These are phyloP conservation scores for Diaporthe citrichinensis DNA, from an alignment of 2,329 filamentous ascomycete species.

Conservation along the genomic window DNA sequence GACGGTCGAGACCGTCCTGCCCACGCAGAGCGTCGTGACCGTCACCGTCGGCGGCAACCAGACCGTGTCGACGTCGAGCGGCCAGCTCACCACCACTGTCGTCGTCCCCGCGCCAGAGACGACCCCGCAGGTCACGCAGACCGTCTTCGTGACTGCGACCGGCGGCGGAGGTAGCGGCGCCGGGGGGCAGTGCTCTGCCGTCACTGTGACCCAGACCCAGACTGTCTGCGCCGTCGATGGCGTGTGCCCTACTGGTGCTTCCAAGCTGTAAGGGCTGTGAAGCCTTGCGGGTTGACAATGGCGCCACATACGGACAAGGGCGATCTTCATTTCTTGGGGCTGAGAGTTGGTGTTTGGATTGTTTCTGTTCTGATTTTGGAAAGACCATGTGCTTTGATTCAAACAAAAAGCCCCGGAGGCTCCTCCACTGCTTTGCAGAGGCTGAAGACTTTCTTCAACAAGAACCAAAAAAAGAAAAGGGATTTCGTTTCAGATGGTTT, in stretches of 20 bases:
- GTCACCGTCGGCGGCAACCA: slow-evolving; percentile 28
- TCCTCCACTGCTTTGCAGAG: slow-evolving; percentile 4
- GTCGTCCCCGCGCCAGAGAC: slow-evolving; percentile 9
- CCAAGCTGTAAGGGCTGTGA: not conserved
- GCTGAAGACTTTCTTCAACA: not conserved
- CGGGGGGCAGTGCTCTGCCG: slow-evolving; percentile 22
- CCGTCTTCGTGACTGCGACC: not conserved
- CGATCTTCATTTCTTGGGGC: not conserved
- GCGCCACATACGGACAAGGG: not conserved
- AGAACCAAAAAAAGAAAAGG: not conserved
- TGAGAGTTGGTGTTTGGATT: slow-evolving; percentile 1
- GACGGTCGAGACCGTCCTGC: slow-evolving; percentile 17
- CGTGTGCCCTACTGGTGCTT: slow-evolving; percentile 31
- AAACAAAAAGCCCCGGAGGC: slow-evolving; percentile 15
- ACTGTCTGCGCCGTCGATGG: slow-evolving; percentile 29
- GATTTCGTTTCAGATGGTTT: not conserved
- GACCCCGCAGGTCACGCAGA: slow-evolving; percentile 25
- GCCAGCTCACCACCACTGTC: slow-evolving; percentile 15
- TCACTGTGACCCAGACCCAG: slow-evolving; percentile 26
- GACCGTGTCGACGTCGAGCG: slow-evolving; percentile 15
- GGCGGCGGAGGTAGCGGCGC: not conserved
- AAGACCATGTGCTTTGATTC: not conserved
- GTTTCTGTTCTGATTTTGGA: not conserved
- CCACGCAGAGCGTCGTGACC: slow-evolving; percentile 33
- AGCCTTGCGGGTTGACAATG: not conserved